phyloP scores from a whole-genome alignment of 129 eudicot genomes.

The Dittrichia graveolens region DNA sequence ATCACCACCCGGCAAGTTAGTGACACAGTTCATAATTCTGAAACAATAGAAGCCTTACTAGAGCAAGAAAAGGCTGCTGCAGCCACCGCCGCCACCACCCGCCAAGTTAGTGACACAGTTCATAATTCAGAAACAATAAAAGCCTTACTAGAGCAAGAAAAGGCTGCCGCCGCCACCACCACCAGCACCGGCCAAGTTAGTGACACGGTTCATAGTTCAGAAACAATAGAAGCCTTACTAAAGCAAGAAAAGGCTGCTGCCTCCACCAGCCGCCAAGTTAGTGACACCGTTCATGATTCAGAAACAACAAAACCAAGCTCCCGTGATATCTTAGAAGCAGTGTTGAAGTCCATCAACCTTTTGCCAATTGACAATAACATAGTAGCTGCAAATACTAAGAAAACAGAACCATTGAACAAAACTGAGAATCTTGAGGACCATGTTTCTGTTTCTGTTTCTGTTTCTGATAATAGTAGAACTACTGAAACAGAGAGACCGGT shows the following conservation, averaged over 20 bases:
- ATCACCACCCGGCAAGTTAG: too few relatives aligned
- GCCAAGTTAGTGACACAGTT: constrained; percentile 9
- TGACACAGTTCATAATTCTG: too few relatives aligned
- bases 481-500: constrained; percentile 19
- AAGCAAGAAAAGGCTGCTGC: too few relatives aligned
- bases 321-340: background rate
- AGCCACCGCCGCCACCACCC: background rate
- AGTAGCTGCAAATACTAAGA: background rate
- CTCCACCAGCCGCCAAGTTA: background rate
- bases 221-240: too few relatives aligned
- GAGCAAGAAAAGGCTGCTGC: background rate
- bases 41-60: too few relatives aligned
- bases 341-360: too few relatives aligned
- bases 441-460: constrained; percentile 22
- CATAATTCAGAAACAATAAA: background rate
- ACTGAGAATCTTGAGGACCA: constrained; percentile 30
- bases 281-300: constrained; percentile 8
- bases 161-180: too few relatives aligned
- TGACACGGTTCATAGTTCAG: too few relatives aligned
- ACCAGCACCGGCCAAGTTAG: too few relatives aligned
- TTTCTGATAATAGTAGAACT: constrained; percentile 26
- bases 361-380: background rate
- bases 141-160: background rate
- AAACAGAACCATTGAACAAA: constrained; percentile 10
- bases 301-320: background rate